phyloP scores from a whole-genome alignment of 345 rosid genomes.

The Ceriops zippeliana region DNA sequence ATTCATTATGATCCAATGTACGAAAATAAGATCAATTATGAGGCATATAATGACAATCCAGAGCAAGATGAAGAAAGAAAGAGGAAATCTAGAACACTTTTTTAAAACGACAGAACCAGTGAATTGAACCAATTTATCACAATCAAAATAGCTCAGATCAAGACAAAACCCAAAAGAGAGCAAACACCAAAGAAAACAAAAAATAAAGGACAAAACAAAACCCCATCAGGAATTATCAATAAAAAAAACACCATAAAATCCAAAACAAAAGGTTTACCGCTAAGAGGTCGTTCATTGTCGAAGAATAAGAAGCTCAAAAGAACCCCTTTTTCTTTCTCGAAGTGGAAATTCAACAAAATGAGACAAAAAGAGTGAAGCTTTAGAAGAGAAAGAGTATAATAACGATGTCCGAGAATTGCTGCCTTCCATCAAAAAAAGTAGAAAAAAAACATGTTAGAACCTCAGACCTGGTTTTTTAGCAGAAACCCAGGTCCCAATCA shows the following conservation, averaged over 20 bases:
- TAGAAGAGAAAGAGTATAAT: no score
- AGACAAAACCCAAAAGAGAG: constrained; percentile 17
- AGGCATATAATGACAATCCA: constrained; percentile 6
- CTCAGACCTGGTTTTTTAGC: not conserved
- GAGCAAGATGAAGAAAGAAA: not conserved
- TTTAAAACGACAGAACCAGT: constrained; percentile 34
- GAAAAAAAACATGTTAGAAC: not conserved
- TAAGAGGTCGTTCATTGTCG: constrained; percentile 77
- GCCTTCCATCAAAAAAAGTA: not conserved
- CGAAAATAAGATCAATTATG: not conserved
- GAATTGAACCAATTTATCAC: constrained; percentile 7
- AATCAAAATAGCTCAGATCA: constrained; percentile 18
- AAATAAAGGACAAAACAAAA: not conserved
- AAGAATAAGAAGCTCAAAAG: constrained; percentile 18
- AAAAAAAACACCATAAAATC: no score
- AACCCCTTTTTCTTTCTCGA: constrained; percentile 13
- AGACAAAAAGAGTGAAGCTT: no score
- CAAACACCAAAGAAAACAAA: constrained; percentile 4
- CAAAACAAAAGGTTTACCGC: constrained; percentile 38
- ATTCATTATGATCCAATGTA: not conserved
- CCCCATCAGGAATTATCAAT: no score
- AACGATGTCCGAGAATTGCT: no score
- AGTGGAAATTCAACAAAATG: no score
- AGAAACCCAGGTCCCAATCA: constrained; percentile 2
- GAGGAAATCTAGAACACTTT: constrained; percentile 42